phyloP scores from a whole-genome alignment of 2,329 filamentous ascomycete species.

The Mariannaea elegans region DNA sequence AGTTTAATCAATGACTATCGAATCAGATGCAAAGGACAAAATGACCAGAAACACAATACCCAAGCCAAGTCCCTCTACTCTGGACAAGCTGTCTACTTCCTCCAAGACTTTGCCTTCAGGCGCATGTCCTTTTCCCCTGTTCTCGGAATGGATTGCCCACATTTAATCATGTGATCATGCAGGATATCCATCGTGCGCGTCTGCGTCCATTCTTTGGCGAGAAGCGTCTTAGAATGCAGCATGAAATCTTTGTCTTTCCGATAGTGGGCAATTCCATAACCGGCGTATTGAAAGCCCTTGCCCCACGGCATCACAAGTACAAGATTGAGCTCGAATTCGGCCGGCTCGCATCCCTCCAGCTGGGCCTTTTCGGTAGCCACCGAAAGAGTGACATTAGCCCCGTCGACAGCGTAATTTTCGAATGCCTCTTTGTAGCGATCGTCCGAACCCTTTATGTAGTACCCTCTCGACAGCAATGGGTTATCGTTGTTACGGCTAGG shows the following conservation, averaged over 20 bases:
- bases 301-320: not conserved
- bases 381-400: not conserved
- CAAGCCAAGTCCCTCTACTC: too few species aligned
- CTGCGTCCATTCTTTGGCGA: not conserved
- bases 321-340: not conserved
- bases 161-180: not conserved
- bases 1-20: too few species aligned
- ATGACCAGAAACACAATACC: too few species aligned
- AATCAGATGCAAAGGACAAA: too few species aligned
- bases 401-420: not conserved
- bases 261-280: conserved; percentile 1
- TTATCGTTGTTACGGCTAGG: not conserved
- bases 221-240: not conserved
- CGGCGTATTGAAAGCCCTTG: not conserved
- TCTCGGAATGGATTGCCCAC: not conserved
- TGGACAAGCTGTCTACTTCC: too few species aligned
- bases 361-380: not conserved
- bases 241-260: not conserved
- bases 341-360: not conserved
- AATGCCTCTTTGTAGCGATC: not conserved
- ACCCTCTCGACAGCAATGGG: not conserved
- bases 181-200: not conserved
- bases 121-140: not conserved
- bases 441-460: not conserved
- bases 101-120: not conserved